These are phyloP conservation scores for Pyrenula massariospora DNA, from an alignment of 495 filamentous ascomycete genomes.

Conservation along the genomic window DNA sequence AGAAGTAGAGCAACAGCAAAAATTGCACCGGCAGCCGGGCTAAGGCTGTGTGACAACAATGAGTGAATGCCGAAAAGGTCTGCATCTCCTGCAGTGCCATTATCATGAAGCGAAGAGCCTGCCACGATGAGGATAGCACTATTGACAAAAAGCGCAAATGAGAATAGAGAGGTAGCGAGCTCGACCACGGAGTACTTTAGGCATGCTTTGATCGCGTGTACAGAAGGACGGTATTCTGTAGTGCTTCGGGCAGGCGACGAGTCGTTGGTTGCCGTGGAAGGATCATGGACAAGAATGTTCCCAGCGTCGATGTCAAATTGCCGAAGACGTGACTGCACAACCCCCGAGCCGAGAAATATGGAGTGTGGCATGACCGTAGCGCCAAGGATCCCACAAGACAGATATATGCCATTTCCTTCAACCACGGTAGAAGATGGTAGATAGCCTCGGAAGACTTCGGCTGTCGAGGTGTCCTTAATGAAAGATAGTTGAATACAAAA, in stretches of 20 bases:
- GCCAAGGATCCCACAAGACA: conserved; percentile 84
- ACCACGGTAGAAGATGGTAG: conserved; percentile 68
- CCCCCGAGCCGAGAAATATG: conserved; percentile 78
- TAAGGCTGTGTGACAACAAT: conserved; percentile 57
- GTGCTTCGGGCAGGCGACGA: conserved; percentile 16
- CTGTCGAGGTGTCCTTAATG: conserved; percentile 55
- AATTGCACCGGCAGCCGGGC: conserved; percentile 60
- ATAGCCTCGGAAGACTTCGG: conserved; percentile 75
- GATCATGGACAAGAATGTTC: conserved; percentile 27
- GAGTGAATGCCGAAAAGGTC: conserved; percentile 76
- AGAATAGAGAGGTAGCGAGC: conserved; percentile 67
- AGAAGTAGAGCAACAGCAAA: conserved; percentile 69
- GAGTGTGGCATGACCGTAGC: conserved; percentile 94
- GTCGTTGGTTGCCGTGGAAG: conserved; percentile 1
- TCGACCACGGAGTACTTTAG: conserved; percentile 73
- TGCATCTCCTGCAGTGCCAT: conserved; percentile 42
- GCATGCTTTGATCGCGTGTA: conserved; percentile 65
- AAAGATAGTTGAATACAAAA: conserved; percentile 82
- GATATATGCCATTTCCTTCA: conserved; percentile 62
- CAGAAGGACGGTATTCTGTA: conserved; percentile 60
- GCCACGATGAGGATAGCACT: conserved; percentile 82
- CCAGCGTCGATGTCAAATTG: conserved; percentile 60
- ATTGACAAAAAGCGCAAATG: conserved; percentile 91
- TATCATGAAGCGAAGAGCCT: conserved; percentile 60
- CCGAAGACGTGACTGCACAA: conserved; percentile 70